Conservation (phyloP, 331 rosid genomes). For the Saraca asoca region DNA sequence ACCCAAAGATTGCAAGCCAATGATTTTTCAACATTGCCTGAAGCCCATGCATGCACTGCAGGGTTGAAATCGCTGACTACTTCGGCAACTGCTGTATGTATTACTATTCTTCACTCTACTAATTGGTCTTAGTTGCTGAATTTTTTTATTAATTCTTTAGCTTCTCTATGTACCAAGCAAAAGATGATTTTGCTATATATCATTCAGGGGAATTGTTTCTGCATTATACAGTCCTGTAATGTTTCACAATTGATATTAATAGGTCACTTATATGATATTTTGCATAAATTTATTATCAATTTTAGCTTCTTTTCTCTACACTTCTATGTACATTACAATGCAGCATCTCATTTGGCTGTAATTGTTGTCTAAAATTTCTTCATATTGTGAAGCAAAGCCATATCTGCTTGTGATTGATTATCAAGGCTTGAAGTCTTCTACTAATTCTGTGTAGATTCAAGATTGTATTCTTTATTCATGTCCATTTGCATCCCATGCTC, state of each 20-base stretch:
- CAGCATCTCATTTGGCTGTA: too few species aligned
- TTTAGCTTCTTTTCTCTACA: constrained; percentile 13
- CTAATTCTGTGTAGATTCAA: constrained; percentile 6
- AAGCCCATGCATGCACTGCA: constrained; percentile 99
- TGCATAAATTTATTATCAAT: constrained; percentile 4
- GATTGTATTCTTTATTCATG: constrained; percentile 19
- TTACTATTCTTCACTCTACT: constrained; percentile 20
- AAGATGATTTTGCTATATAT: constrained; percentile 14
- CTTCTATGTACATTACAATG: not conserved
- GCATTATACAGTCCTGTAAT: constrained; percentile 5
- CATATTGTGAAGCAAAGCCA: constrained; percentile 8
- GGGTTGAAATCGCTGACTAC: constrained; percentile 97
- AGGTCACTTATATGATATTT: not conserved
- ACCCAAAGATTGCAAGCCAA: constrained; percentile 73
- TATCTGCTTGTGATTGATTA: constrained; percentile 23
- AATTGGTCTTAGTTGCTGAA: constrained; percentile 14
- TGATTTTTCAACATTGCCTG: constrained; percentile 88
- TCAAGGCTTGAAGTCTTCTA: constrained; percentile 1
- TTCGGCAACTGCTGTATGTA: constrained; percentile 85
- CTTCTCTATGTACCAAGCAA: constrained; percentile 15
- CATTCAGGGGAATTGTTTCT: constrained; percentile 7
- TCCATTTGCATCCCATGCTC: constrained; percentile 11
- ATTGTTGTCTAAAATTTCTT: constrained; percentile 20
- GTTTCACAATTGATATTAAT: not conserved
- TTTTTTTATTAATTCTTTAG: constrained; percentile 20